A percentile compares a stretch with the other conserved stretches of the same genome.
These are phyloP conservation scores for Naganishia antarctica DNA, from an alignment of 768 basidiomycete species.

Conservation along the genomic window DNA sequence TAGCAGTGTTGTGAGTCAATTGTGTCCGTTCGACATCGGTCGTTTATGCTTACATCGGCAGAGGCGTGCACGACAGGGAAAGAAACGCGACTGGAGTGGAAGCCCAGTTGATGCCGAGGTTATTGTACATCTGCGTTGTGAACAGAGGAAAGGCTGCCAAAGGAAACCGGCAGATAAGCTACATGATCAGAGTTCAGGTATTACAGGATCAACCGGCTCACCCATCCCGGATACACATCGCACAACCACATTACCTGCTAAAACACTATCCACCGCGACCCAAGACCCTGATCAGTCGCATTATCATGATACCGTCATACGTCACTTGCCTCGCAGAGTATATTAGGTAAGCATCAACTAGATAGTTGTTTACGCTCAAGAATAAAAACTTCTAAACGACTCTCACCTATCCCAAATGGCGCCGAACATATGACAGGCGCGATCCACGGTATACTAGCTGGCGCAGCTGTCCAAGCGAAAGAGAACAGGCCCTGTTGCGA, in stretches of 20 bases:
- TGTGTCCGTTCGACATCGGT: not conserved
- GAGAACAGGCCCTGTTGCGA: conserved; percentile 59
- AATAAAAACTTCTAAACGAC: not conserved
- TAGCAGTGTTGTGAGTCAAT: not conserved
- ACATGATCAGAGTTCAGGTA: not conserved
- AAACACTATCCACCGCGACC: too few species aligned
- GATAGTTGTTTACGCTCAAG: not conserved
- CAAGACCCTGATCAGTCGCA: too few species aligned
- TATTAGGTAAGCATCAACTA: conserved; percentile 41
- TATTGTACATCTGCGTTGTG: conserved; percentile 58
- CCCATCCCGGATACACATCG: conserved; percentile 59
- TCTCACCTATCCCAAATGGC: conserved; percentile 45
- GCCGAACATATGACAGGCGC: conserved; percentile 59
- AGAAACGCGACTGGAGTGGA: conserved; percentile 37
- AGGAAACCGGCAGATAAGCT: too few species aligned
- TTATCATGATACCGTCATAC: conserved; percentile 48
- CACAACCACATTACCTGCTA: conserved; percentile 64
- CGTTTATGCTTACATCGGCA: conserved; percentile 27
- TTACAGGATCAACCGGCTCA: not conserved
- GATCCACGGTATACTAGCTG: conserved; percentile 63
- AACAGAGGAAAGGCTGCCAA: conserved; percentile 71
- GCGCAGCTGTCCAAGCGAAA: conserved; percentile 63
- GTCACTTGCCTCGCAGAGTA: conserved; percentile 36
- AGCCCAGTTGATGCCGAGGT: conserved; percentile 35
- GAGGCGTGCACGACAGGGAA: conserved; percentile 33